Percentiles rank a stretch among this genome's conserved stretches.
phyloP scores from a whole-genome alignment of 2,329 filamentous ascomycete genomes.

The Pseudogymnoascus sp. region DNA sequence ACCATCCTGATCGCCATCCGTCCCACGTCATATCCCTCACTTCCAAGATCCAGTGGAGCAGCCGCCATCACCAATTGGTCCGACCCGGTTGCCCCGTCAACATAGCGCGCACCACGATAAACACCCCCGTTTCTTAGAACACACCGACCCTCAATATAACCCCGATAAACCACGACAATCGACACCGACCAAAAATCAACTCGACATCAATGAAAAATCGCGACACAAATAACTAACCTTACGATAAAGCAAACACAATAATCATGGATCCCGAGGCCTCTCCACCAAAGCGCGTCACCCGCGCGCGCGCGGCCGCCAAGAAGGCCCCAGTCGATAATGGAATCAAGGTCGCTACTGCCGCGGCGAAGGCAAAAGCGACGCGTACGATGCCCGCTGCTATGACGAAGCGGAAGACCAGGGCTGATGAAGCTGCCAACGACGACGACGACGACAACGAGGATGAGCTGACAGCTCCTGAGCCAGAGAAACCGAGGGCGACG shows the following conservation, averaged over 20 bases:
- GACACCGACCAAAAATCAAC: background rate
- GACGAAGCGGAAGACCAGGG: conserved; percentile 45
- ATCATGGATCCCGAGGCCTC: conserved; percentile 43
- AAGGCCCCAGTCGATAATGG: conserved; percentile 28
- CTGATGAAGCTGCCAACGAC: conserved; percentile 41
- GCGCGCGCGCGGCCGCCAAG: conserved; percentile 38
- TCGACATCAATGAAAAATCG: conserved; percentile 1
- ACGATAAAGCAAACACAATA: background rate
- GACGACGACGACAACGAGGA: conserved; percentile 33
- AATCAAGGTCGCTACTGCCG: conserved; percentile 38
- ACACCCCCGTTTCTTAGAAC: conserved; percentile 3
- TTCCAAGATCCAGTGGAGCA: background rate
- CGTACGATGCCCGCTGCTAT: conserved; percentile 22
- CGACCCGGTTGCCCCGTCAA: background rate
- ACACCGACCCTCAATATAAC: conserved; percentile 2
- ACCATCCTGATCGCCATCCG: background rate
- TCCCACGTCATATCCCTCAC: background rate
- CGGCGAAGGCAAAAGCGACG: conserved; percentile 34
- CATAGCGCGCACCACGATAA: conserved; percentile 1
- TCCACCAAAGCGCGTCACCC: conserved; percentile 51
- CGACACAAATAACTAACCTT: conserved; percentile 3
- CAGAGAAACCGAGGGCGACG: conserved; percentile 31
- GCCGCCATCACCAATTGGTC: background rate
- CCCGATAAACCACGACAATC: conserved; percentile 5
- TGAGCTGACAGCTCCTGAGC: conserved; percentile 17